Base-by-base conservation (phyloP, 2,329 filamentous ascomycete species). In the Botryosphaeria agaves region DNA sequence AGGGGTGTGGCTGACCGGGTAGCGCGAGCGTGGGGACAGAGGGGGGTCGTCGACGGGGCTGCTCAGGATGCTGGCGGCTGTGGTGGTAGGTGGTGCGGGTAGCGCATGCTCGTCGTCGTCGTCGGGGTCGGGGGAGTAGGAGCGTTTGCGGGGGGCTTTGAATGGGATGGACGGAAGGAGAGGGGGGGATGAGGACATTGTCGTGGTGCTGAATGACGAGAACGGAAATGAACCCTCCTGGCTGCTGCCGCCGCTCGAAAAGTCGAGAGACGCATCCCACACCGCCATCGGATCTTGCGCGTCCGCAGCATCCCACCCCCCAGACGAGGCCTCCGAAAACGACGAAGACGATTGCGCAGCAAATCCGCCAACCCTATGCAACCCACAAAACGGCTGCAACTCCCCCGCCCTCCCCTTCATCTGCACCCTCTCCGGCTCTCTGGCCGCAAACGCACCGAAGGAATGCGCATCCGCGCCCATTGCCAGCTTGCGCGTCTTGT, bases 341-440 rank as follows among this genome's bases (percentile, higher is more conserved):
- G 9, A 20, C 2, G 28, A 30, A 5, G 18, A 36, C 32, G 69
- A 61, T 47, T 83, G 76, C 17, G 65, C 58, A 18, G 66, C 66
- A 25, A 76, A 55, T 0, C 79, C 79, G 23, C 79, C 80, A 33
- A 80, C 63, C 44, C 75, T 83, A 56, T 82, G 66, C 40, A 89
- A 64, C 16, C 81, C 83, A 48, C 81, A 87, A 48, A 84, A 91
- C 1, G 83, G 82, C 5, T 76, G 58, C 4, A 92, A 61, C 47
- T 89, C 83, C 18, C 66, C 60, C 20, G 43, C 11, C 19, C 7
- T 56, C 52, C 5, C 46, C 38, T 4, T 42, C 44, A 26, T 43
- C n/a, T n/a, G n/a, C 41, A 28, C 48, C 46, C 3, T 41, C 40
- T 16, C 38, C 32, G 21, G 27, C 29, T 14, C 25, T 45, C 18